phyloP scores from a whole-genome alignment of 768 basidiomycete genomes.

The Agaricus subrufescens region DNA sequence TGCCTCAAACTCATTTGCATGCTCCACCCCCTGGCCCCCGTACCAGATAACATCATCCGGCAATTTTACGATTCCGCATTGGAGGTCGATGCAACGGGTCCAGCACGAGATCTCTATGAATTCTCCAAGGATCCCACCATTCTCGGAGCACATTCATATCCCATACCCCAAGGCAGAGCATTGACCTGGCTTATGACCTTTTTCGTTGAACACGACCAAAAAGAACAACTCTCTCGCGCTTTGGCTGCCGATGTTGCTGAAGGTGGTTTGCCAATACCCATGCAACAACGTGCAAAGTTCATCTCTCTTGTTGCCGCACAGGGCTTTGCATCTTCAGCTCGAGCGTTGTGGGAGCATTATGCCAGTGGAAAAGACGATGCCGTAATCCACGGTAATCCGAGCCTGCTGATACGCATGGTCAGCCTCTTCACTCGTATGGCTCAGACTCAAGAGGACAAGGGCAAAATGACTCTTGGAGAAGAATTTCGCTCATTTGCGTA shows the following conservation, averaged over 20 bases:
- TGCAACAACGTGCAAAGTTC: conserved; percentile 42
- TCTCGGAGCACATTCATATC: conserved; percentile 33
- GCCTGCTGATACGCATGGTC: conserved; percentile 44
- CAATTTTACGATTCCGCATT: conserved; percentile 42
- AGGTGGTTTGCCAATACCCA: conserved; percentile 33
- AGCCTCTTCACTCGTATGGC: conserved; percentile 35
- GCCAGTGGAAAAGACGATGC: conserved; percentile 34
- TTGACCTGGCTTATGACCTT: conserved; percentile 51
- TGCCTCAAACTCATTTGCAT: conserved; percentile 36
- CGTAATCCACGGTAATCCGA: conserved; percentile 39
- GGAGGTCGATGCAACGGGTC: conserved; percentile 19
- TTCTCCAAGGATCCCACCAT: conserved; percentile 34
- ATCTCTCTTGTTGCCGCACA: conserved; percentile 39
- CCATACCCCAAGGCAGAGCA: conserved; percentile 41
- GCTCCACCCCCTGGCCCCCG: conserved; percentile 25
- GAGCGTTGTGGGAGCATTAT: conserved; percentile 56
- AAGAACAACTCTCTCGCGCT: conserved; percentile 41
- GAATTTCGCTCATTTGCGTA: conserved; percentile 7
- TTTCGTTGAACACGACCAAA: conserved; percentile 31
- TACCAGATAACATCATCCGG: conserved; percentile 40
- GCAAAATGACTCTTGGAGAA: not conserved
- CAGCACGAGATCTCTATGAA: conserved; percentile 42
- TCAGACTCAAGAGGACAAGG: conserved; percentile 14
- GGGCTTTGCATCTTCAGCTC: conserved; percentile 45
- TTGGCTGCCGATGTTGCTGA: conserved; percentile 48